Evolutionary conservation across 495 filamentous ascomycete genomes (phyloP), one percentile per base, ranked within the genome.

Genomic region (Aspergillus kassunensis): DNA sequence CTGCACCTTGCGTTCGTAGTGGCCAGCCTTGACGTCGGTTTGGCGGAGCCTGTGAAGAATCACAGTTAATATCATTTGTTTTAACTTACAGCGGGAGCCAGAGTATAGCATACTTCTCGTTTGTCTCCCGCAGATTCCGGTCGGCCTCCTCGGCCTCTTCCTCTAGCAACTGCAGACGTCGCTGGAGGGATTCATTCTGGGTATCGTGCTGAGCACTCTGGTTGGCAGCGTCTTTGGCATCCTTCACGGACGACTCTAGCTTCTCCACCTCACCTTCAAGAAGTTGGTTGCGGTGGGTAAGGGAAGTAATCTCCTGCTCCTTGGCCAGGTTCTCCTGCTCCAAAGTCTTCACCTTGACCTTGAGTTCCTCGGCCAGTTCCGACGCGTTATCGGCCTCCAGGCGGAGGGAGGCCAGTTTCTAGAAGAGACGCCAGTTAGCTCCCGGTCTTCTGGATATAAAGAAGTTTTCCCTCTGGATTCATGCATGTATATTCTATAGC

Each of bases 1-100:
- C 69, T 95, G 87, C 56, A 99, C 93, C 77, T 99, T 97, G 78
- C 95, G 95, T 76, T 97, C 95, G 75, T 90, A 96, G 80, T 99
- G 93, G 55, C 92, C 95, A 67, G 93, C 90, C 78, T 97, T 97
- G 74, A 97, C 90, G 70, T 97, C 93, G 71, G 93, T 97, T 75
- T 95, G 91, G 62, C 95, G 90, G 63, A 97, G 89, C 75, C 93
- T 99, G 54, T 36, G 34, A 48, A 54, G 23, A 31, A 49, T 12
- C 18, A 44, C 37, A n/a, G 61, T 72, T 47, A 68, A 60, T 37
- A 34, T 27, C 41, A 33, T 11, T 36, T 4, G 11, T 27, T 4
- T 18, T 30, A 16, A 10, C 1, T 36, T 34, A 49, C 31, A 21
- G 16, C 16, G 24, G 18, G 25, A n/a, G 15, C 6, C 4, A 18